Evolutionary conservation across 345 rosid species (phyloP).

Genomic region (Fremontodendron californicum): DNA sequence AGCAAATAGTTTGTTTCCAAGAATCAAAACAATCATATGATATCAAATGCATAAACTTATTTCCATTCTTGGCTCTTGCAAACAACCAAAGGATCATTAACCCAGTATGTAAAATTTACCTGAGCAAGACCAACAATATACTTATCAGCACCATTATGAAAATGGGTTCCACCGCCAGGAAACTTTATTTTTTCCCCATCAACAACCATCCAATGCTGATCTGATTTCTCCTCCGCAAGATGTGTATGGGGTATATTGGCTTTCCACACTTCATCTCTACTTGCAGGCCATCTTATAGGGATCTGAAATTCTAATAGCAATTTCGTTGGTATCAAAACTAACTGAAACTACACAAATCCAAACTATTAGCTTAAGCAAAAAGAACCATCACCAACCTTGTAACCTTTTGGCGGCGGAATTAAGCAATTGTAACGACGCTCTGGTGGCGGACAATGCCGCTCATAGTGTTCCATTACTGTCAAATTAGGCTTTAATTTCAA

Average conservation of each 20-base stretch:
- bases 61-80: neutral
- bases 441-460: slow-evolving; percentile 83
- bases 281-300: slow-evolving; percentile 88
- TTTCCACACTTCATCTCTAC: slow-evolving; percentile 98
- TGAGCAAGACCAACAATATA: slow-evolving; percentile 80
- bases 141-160: slow-evolving; percentile 92
- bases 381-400: slow-evolving; percentile 54
- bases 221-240: slow-evolving; percentile 93
- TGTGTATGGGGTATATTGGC: slow-evolving; percentile 94
- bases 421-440: slow-evolving; percentile 87
- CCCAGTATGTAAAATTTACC: slow-evolving; percentile 31
- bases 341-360: slow-evolving; percentile 14
- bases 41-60: neutral
- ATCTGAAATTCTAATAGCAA: slow-evolving; percentile 66
- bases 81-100: neutral
- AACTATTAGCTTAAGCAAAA: slow-evolving; percentile 4
- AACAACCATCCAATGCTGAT: slow-evolving; percentile 99
- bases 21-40: neutral
- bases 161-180: slow-evolving; percentile 99
- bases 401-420: slow-evolving; percentile 81
- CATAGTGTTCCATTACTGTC: slow-evolving; percentile 92
- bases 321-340: slow-evolving; percentile 33
- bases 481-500: slow-evolving; percentile 70
- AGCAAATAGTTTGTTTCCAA: neutral
- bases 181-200: slow-evolving; percentile 91